Evolutionary conservation across 2,329 filamentous ascomycete genomes (phyloP), one percentile per base, ranked within the genome.

Genomic region (Monosporascus sp.): DNA sequence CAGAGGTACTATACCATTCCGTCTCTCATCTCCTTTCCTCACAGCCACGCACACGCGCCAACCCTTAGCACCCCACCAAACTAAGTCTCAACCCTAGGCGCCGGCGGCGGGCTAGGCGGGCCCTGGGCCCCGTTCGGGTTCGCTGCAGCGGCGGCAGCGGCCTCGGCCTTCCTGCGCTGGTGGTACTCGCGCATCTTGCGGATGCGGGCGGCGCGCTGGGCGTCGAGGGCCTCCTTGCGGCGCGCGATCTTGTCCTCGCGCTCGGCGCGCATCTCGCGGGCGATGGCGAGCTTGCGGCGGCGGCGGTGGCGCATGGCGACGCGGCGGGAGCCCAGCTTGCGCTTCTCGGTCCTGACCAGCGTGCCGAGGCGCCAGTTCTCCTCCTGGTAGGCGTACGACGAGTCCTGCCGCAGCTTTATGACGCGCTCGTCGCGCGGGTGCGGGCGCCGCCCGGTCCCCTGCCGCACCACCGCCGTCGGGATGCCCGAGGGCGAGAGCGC

Each of bases 341-440:
- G 74, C 63, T 78, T 79, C 57, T 78, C 79, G 60, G 71, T 72
- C 50, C 72, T 69, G 26, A 78, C 75, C 48, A 85, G 70, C 9
- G 76, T 74, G 14, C 81, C 81, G 48, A 85, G 79, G 26, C 77
- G 73, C 75, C 79, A 82, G 70, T 81, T 83, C 63, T 80, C 78
- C 71, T 85, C 81, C 50, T 77, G 74, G 68, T 84, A 85, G 60
- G 76, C 76, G 72, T 84, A 84, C 65, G 47, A 56, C 37, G 62
- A 51, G 57, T 82, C 75, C 51, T 72, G 66, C 51, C 74, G 72
- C 52, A 84, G 71, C 57, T 72, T 72, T 61, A 82, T 72, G 50
- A 82, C 64, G 53, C 79, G 73, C 59, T 72, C 68, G 51, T 69
- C 65, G 56, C 75, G 72, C 26, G 67, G 65, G 54, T 68, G 61